Evolutionary conservation across 352 stramenopile genomes (phyloP).

Genomic region (Globisporangium parvum): DNA sequence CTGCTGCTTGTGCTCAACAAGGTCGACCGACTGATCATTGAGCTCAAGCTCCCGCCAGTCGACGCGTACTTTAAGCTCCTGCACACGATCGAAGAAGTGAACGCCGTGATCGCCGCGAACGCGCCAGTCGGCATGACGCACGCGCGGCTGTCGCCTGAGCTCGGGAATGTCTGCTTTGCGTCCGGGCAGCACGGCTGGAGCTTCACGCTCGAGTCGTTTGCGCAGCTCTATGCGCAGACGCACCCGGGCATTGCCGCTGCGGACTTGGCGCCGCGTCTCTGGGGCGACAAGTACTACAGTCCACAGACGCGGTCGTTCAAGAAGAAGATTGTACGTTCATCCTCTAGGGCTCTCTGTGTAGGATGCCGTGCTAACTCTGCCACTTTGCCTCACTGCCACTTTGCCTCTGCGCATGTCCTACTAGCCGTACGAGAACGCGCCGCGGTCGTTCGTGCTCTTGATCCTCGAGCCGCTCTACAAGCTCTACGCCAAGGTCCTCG

Average conservation of each 20-base stretch:
- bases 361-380: no score
- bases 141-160: conserved; percentile 84
- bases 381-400: no score
- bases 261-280: conserved; percentile 91
- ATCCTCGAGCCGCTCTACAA: conserved; percentile 99
- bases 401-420: no score
- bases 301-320: conserved; percentile 89
- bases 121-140: conserved; percentile 34
- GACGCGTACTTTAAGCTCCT: conserved; percentile 99
- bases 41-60: conserved; percentile 96
- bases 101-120: conserved; percentile 83
- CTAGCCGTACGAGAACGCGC: conserved; percentile 67
- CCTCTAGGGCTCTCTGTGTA: no score
- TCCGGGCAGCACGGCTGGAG: conserved; percentile 95
- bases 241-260: conserved; percentile 71
- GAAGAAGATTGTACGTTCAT: conserved; percentile 64
- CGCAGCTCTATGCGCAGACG: conserved; percentile 72
- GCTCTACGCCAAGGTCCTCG: conserved; percentile 95
- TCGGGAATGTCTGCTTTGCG: conserved; percentile 97
- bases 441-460: conserved; percentile 97
- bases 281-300: conserved; percentile 98
- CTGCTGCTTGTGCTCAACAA: conserved; percentile 96
- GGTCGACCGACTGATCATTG: conserved; percentile 97
- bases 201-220: conserved; percentile 97
- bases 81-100: conserved; percentile 97